These are phyloP conservation scores for Colletotrichum incanum DNA, from an alignment of 2,329 filamentous ascomycete genomes.

Conservation along the genomic window DNA sequence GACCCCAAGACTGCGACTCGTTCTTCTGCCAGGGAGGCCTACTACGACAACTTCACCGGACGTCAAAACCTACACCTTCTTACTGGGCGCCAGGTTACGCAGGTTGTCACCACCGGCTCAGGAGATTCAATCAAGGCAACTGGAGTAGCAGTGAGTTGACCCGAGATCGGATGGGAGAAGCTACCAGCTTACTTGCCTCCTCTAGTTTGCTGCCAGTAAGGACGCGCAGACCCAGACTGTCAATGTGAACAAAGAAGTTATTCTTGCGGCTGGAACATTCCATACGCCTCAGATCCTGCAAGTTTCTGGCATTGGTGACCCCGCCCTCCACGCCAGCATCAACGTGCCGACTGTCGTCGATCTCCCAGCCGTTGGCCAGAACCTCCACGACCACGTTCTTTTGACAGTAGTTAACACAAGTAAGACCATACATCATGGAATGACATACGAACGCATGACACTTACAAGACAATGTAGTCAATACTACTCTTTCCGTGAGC, in stretches of 20 bases:
- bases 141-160: conserved; percentile 42
- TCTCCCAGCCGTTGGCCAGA: conserved; percentile 42
- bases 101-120: conserved; percentile 40
- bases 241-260: conserved; percentile 54
- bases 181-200: background rate
- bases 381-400: conserved; percentile 43
- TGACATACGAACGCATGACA: background rate
- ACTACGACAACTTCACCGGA: conserved; percentile 46
- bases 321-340: conserved; percentile 33
- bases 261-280: conserved; percentile 59
- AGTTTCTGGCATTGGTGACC: conserved; percentile 64
- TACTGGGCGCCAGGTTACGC: conserved; percentile 49
- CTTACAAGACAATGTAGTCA: conserved; percentile 24
- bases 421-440: background rate
- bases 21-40: conserved; percentile 49
- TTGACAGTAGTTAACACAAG: conserved; percentile 36
- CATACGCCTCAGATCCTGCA: conserved; percentile 63
- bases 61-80: conserved; percentile 50
- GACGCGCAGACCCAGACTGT: conserved; percentile 14
- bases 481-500: conserved; percentile 29
- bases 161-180: no score
- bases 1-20: conserved; percentile 48
- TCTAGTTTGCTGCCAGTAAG: conserved; percentile 29
- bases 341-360: conserved; percentile 39
- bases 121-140: conserved; percentile 40